Evolutionary conservation across 805 yeast species (phyloP).

Genomic region (Zygoascus flipseniorum): DNA sequence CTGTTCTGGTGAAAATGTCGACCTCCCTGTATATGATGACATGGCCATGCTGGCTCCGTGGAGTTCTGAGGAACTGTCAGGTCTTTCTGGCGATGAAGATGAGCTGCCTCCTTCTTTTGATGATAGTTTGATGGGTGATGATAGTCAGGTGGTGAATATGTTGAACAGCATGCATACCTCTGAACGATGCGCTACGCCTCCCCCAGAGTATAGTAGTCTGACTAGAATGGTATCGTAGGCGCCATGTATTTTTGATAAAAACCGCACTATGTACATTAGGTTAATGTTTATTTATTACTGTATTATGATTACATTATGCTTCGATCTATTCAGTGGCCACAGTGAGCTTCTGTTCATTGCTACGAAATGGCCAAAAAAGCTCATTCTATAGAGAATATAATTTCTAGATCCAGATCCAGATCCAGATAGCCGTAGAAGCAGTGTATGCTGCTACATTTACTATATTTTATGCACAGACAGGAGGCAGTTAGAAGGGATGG

Average conservation of each 20-base stretch:
- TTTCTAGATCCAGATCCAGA: too few species aligned
- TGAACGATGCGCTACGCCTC: not conserved
- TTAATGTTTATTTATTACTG: not conserved
- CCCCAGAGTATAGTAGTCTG: constrained; percentile 12
- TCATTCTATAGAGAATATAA: too few species aligned
- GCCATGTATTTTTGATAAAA: too few species aligned
- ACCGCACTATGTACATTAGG: not conserved
- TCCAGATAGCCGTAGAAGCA: too few species aligned
- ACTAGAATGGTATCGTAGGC: not conserved
- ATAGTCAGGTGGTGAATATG: not conserved
- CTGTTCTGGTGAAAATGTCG: constrained; percentile 24
- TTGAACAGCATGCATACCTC: constrained; percentile 1
- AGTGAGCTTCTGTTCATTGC: too few species aligned
- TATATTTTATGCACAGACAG: too few species aligned
- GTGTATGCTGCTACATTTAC: too few species aligned
- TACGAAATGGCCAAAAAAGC: too few species aligned
- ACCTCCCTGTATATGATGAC: constrained; percentile 20
- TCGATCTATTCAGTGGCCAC: too few species aligned
- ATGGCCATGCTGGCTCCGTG: not conserved
- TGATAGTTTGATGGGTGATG: constrained; percentile 7
- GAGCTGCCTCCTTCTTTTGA: constrained; percentile 9
- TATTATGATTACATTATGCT: too few species aligned
- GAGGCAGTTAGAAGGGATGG: too few species aligned
- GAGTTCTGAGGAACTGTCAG: not conserved
- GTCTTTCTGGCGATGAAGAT: not conserved